phyloP scores from a whole-genome alignment of 176 grass and related monocot genomes.

The Zoysia japonica region DNA sequence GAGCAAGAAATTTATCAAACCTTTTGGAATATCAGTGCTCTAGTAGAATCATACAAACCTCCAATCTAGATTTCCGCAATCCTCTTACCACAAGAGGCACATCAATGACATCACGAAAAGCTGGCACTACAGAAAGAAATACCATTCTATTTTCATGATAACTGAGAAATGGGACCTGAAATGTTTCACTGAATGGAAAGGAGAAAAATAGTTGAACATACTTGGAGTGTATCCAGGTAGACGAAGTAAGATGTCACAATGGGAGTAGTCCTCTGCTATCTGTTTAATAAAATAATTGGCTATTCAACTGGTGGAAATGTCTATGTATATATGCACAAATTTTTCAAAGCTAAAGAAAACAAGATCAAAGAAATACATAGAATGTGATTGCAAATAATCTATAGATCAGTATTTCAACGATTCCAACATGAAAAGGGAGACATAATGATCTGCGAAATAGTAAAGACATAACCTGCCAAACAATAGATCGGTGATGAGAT shows the following conservation, averaged over 20 bases:
- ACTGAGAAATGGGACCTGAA: not conserved
- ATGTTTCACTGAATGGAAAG: not conserved
- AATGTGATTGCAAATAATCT: not conserved
- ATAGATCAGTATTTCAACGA: not conserved
- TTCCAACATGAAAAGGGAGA: not conserved
- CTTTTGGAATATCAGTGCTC: not conserved
- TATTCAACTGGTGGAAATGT: not conserved
- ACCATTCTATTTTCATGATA: constrained; percentile 12
- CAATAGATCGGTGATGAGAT: constrained; percentile 89
- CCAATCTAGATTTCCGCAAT: constrained; percentile 69
- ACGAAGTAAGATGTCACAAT: constrained; percentile 88
- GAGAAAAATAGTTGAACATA: constrained; percentile 43
- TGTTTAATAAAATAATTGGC: constrained; percentile 3
- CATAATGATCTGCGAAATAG: not conserved
- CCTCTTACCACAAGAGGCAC: constrained; percentile 87
- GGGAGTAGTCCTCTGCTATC: constrained; percentile 97
- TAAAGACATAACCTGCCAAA: constrained; percentile 73
- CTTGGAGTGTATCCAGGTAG: constrained; percentile 96
- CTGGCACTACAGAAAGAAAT: constrained; percentile 68
- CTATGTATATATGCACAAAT: not conserved
- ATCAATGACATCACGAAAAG: constrained; percentile 95
- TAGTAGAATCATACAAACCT: constrained; percentile 51
- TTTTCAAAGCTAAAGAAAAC: not conserved
- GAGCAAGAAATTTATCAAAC: constrained; percentile 14
- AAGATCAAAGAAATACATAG: not conserved